Conservation (phyloP, 495 filamentous ascomycete genomes). For the Tuber indicum region DNA sequence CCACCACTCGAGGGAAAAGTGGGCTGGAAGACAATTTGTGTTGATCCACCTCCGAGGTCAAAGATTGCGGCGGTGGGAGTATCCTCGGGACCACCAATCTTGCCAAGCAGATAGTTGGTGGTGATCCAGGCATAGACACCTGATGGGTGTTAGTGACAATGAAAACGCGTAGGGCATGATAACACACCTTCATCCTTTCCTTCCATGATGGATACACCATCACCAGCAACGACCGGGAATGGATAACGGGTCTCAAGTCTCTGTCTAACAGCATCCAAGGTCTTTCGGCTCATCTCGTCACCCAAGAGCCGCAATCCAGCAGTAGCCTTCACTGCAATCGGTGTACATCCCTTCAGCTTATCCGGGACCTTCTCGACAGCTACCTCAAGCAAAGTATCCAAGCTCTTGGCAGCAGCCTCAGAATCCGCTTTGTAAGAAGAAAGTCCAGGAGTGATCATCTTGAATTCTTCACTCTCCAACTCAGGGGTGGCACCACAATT, state of each 20-base stretch:
- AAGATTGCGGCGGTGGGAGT: constrained; percentile 88
- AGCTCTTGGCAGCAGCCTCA: constrained; percentile 76
- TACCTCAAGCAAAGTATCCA: constrained; percentile 79
- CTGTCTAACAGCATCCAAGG: constrained; percentile 73
- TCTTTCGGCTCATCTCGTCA: constrained; percentile 69
- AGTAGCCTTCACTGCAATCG: constrained; percentile 92
- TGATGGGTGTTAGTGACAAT: constrained; percentile 14
- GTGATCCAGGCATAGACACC: constrained; percentile 99
- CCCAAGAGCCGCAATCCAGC: constrained; percentile 84
- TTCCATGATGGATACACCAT: constrained; percentile 92
- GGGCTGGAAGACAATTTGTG: constrained; percentile 96
- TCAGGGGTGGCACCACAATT: constrained; percentile 96
- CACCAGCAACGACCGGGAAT: constrained; percentile 84
- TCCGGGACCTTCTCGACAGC: constrained; percentile 78
- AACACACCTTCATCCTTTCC: constrained; percentile 67
- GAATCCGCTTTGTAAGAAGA: constrained; percentile 80
- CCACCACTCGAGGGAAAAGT: constrained; percentile 64
- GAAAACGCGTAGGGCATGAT: neutral
- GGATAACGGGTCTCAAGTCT: constrained; percentile 86
- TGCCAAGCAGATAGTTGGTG: constrained; percentile 93
- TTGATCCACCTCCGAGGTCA: constrained; percentile 92
- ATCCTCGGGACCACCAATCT: constrained; percentile 88
- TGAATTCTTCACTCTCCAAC: constrained; percentile 82
- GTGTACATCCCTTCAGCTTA: constrained; percentile 76
- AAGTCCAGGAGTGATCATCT: constrained; percentile 78